phyloP scores from a whole-genome alignment of 306 rosid species.

The Acmispon strigosus region DNA sequence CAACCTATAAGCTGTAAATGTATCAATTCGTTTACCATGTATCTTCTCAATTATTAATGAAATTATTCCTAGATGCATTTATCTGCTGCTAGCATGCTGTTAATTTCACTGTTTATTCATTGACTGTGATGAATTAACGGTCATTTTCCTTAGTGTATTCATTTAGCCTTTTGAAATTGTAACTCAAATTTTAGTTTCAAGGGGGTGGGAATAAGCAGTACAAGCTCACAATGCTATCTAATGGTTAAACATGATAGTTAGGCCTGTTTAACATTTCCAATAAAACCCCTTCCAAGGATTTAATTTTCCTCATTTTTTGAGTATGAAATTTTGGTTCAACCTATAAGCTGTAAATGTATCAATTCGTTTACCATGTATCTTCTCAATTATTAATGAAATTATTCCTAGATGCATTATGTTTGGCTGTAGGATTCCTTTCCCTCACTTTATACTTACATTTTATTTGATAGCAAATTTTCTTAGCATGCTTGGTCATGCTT shows the following conservation, averaged over 20 bases:
- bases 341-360: background rate
- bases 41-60: background rate
- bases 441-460: background rate
- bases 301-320: background rate
- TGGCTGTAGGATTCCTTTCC: background rate
- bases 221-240: background rate
- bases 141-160: background rate
- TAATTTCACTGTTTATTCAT: background rate
- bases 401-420: background rate
- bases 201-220: background rate
- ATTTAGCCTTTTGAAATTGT: background rate
- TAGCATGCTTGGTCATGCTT: background rate
- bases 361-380: background rate
- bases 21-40: background rate
- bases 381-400: background rate
- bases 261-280: background rate
- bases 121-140: background rate
- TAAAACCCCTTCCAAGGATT: conserved; percentile 1
- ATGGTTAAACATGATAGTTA: background rate
- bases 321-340: background rate
- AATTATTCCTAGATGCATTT: background rate
- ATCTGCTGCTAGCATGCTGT: background rate
- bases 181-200: background rate
- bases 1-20: background rate
- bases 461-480: background rate